Percentiles rank a stretch among this genome's conserved stretches.
These are phyloP conservation scores for Torulaspora gathmanii DNA, from an alignment of 805 yeast genomes.

Conservation along the genomic window DNA sequence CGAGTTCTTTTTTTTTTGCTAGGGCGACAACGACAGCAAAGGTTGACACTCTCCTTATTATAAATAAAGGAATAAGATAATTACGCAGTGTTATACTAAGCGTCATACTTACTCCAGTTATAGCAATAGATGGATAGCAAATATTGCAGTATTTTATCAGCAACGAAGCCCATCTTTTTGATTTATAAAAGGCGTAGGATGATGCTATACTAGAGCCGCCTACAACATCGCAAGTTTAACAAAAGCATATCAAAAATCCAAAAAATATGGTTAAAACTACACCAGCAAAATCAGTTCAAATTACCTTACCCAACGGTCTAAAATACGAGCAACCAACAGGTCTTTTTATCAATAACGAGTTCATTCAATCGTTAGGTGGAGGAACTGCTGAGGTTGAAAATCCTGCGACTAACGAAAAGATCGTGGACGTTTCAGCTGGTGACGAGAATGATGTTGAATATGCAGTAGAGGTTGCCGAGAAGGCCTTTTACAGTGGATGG, in stretches of 20 bases:
- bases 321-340: constrained; percentile 80
- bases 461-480: constrained; percentile 64
- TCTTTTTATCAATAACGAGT: constrained; percentile 82
- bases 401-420: constrained; percentile 60
- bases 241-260: not conserved
- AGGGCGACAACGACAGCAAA: not conserved
- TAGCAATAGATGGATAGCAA: not conserved
- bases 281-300: constrained; percentile 36
- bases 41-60: not conserved
- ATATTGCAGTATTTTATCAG: not conserved
- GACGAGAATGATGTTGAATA: constrained; percentile 58
- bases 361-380: constrained; percentile 52
- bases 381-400: constrained; percentile 51
- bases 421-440: constrained; percentile 56
- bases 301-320: constrained; percentile 61
- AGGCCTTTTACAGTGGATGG: constrained; percentile 59
- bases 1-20: not conserved
- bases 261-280: constrained; percentile 10
- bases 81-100: not conserved
- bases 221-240: not conserved
- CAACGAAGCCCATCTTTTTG: no score
- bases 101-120: not conserved
- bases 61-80: not conserved
- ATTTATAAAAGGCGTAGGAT: no score
- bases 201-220: no score